phyloP scores from a whole-genome alignment of 495 filamentous ascomycete species.

The Xylaria cubensis region DNA sequence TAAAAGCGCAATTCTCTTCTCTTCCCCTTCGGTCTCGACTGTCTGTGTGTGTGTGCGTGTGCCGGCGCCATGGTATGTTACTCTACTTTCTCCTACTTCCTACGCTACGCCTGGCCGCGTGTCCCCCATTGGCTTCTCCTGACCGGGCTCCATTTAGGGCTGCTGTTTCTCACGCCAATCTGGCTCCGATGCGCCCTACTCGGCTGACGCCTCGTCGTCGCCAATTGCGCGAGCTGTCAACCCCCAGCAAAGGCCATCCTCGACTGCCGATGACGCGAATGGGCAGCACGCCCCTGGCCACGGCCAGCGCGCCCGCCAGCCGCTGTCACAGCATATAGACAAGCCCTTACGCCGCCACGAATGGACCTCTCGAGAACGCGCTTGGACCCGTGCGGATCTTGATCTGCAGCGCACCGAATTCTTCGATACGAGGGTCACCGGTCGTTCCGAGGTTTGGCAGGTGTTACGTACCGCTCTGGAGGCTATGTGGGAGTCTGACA shows the following conservation, averaged over 20 bases:
- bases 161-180: slow-evolving; percentile 56
- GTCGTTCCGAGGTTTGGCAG: slow-evolving; percentile 78
- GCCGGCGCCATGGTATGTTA: slow-evolving; percentile 22
- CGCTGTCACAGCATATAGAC: slow-evolving; percentile 55
- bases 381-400: slow-evolving; percentile 54
- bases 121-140: not conserved
- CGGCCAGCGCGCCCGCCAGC: slow-evolving; percentile 31
- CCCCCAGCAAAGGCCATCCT: slow-evolving; percentile 29
- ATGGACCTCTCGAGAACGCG: slow-evolving; percentile 53
- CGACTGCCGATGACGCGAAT: slow-evolving; percentile 30
- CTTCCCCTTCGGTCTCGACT: not conserved
- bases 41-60: not conserved
- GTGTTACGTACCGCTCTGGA: slow-evolving; percentile 71
- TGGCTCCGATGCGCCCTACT: slow-evolving; percentile 52
- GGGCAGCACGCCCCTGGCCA: slow-evolving; percentile 24
- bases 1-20: slow-evolving; percentile 16
- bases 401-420: slow-evolving; percentile 66
- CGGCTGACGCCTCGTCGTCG: slow-evolving; percentile 44
- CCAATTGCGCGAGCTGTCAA: slow-evolving; percentile 43
- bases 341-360: slow-evolving; percentile 55
- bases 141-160: slow-evolving; percentile 42
- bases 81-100: not conserved
- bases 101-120: not conserved
- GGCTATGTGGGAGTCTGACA: slow-evolving; percentile 60
- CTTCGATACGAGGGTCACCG: slow-evolving; percentile 84